A percentile compares a stretch with the other conserved stretches of the same genome.
These are phyloP conservation scores for Penicillium verrucosum DNA, from an alignment of 2,329 filamentous ascomycete genomes.

Conservation along the genomic window DNA sequence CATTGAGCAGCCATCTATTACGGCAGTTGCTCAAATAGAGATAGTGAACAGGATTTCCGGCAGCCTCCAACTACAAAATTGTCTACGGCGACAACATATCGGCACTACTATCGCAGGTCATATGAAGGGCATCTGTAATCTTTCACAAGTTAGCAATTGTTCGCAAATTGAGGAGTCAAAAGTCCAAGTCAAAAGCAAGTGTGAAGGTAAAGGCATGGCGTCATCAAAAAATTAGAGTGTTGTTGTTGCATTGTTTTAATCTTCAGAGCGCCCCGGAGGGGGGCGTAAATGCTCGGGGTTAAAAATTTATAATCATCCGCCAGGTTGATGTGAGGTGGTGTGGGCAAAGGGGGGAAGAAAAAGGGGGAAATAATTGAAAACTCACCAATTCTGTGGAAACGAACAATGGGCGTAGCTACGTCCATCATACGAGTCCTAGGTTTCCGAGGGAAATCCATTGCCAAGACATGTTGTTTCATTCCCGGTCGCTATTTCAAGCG, in stretches of 20 bases:
- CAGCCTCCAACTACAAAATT: slow-evolving; percentile 8
- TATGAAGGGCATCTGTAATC: slow-evolving; percentile 14
- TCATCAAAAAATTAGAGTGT: slow-evolving; percentile 74
- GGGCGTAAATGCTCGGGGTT: slow-evolving; percentile 54
- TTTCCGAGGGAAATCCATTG: slow-evolving; percentile 18
- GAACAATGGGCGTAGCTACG: slow-evolving; percentile 36
- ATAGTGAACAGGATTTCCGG: slow-evolving; percentile 1
- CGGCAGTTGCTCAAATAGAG: slow-evolving; percentile 3
- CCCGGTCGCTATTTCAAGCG: slow-evolving; percentile 31
- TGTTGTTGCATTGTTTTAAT: slow-evolving; percentile 58
- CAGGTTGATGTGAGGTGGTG: slow-evolving; percentile 15
- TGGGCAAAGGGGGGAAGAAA: neutral
- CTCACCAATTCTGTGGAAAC: slow-evolving; percentile 28
- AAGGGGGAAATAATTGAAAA: slow-evolving; percentile 11
- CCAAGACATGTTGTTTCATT: slow-evolving; percentile 35
- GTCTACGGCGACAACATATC: slow-evolving; percentile 11
- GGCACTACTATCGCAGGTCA: slow-evolving; percentile 5
- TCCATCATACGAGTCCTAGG: slow-evolving; percentile 29
- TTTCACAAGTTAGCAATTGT: slow-evolving; percentile 25
- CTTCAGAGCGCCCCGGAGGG: slow-evolving; percentile 49
- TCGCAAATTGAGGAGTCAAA: slow-evolving; percentile 5
- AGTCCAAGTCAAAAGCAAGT: slow-evolving; percentile 9
- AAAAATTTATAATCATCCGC: slow-evolving; percentile 65
- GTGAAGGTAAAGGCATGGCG: slow-evolving; percentile 25
- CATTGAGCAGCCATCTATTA: slow-evolving; percentile 11